Base-by-base conservation (phyloP, 2,329 filamentous ascomycete species). In the Aspergillus luchuensis region DNA sequence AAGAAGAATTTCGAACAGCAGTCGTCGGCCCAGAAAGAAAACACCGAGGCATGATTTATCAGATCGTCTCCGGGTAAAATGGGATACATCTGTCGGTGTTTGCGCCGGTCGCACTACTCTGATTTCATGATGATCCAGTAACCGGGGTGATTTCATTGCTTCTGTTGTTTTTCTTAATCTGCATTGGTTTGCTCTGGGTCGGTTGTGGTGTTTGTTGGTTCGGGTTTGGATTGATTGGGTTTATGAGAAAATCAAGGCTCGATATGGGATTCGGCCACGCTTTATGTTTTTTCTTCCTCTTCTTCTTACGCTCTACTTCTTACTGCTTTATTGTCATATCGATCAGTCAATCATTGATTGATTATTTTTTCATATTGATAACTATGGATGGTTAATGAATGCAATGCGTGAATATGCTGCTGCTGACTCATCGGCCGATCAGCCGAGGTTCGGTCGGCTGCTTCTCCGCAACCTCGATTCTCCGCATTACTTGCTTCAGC, bases 1-100 rank as follows among this genome's bases (percentile, higher is more conserved):
- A 79, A 79, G 72, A 79, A 79, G 69, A 77, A 72, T 61, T 77
- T 76, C 56, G 76, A 79, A 61, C 76, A 78, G 66, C 76, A 78
- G 66, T 74, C 64, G 3, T 64, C 74, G 3, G 67, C 72, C 3
- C 51, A 55, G 19, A 57, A 56, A 5, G 53, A 58, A 33, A 57
- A 41, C 25, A 17, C 25, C 28, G 62, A 57, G 43, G 58, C 33
- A 36, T 36, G 33, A 36, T 36, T 36, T 13, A 6, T 13, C 11
- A 13, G 11, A 36, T 36, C 33, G 1, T 36, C 33, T 36, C 33
- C 33, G 33, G 33, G 33, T 36, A 13, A 13, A 13, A 15, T 15
- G 2, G 33, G 33, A 36, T 36, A 13, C 33, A 13, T 36, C 33
- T 13, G 11, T 36, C 33, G 49, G 53, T 52, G 57, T 59, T 30